Evolutionary conservation across 2,329 filamentous ascomycete species (phyloP).

Genomic region (Fusarium bactridioides): DNA sequence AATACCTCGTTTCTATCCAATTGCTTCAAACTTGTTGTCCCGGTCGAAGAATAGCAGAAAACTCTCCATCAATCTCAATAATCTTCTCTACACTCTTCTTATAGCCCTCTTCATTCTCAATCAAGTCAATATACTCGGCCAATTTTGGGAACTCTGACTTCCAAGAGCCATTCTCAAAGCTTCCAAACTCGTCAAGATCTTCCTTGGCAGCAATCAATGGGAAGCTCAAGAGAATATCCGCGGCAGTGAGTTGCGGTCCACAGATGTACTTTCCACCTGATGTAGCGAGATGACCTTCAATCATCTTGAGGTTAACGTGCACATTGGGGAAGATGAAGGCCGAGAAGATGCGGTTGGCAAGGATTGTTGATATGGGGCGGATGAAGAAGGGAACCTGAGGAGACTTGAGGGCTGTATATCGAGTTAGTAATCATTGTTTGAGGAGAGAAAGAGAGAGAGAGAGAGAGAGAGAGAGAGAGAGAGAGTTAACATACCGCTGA

Average conservation of each 20-base stretch:
- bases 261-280: constrained; percentile 59
- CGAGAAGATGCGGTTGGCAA: constrained; percentile 53
- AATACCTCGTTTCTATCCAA: background rate
- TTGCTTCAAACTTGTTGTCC: background rate
- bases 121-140: constrained; percentile 55
- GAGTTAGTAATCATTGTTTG: background rate
- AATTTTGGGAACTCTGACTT: constrained; percentile 53
- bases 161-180: constrained; percentile 53
- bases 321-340: constrained; percentile 58
- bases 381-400: constrained; percentile 60
- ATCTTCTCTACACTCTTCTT: constrained; percentile 58
- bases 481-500: constrained; percentile 52
- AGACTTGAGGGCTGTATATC: constrained; percentile 52
- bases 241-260: constrained; percentile 57
- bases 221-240: constrained; percentile 64
- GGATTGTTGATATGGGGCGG: constrained; percentile 58
- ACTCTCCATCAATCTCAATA: constrained; percentile 56
- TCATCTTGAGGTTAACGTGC: constrained; percentile 56
- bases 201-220: constrained; percentile 55
- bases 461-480: background rate
- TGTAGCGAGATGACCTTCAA: constrained; percentile 58
- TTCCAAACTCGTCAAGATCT: constrained; percentile 51
- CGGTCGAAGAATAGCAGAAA: constrained; percentile 18
- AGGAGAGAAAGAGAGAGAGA: background rate
- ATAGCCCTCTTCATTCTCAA: constrained; percentile 58